Evolutionary conservation across 202 grass and related monocot genomes (phyloP).

Genomic region (Setaria italica): DNA sequence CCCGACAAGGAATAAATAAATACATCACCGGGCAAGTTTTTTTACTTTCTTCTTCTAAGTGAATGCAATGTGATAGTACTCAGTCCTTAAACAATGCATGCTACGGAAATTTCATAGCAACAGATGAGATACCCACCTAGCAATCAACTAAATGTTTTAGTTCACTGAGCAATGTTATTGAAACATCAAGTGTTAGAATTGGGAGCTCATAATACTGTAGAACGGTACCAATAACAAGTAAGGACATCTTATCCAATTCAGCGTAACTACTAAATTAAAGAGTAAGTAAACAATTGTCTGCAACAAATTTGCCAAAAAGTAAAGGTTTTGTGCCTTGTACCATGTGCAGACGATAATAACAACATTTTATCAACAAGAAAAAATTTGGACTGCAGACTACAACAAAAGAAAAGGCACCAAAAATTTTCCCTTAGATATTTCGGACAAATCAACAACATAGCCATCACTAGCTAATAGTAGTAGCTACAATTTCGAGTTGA

Average conservation of each 20-base stretch:
- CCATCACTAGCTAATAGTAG: neutral
- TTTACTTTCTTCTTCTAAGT: neutral
- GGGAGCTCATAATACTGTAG: neutral
- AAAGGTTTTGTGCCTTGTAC: neutral
- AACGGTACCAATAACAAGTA: neutral
- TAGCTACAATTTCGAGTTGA: no score
- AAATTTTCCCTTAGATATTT: no score
- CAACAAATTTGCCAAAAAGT: neutral
- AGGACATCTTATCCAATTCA: neutral
- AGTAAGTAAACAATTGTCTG: neutral
- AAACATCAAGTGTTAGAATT: neutral
- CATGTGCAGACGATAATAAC: neutral
- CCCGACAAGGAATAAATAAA: neutral
- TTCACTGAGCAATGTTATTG: neutral
- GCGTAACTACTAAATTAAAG: neutral
- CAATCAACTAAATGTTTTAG: neutral
- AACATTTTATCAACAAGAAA: neutral
- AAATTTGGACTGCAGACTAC: no score
- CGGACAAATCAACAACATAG: neutral
- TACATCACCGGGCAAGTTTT: neutral
- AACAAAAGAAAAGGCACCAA: neutral
- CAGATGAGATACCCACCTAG: neutral
- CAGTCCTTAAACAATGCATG: neutral
- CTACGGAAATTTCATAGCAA: neutral
- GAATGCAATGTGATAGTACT: neutral